phyloP scores from a whole-genome alignment of 306 rosid species.

The Aeschynomene evenia region DNA sequence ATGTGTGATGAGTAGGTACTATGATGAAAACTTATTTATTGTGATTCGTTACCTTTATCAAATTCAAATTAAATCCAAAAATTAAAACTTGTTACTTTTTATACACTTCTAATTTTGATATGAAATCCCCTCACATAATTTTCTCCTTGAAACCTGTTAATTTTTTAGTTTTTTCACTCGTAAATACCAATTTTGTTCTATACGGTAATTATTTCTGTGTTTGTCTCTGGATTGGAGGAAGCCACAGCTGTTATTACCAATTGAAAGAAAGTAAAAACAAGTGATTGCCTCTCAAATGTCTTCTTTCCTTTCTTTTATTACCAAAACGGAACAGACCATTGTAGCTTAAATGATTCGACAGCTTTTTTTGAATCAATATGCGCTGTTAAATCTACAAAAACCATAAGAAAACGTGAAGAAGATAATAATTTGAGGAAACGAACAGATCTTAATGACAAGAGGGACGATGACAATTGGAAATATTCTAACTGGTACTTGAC shows the following conservation, averaged over 20 bases:
- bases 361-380: background rate
- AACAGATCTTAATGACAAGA: background rate
- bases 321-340: background rate
- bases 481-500: too few relatives aligned
- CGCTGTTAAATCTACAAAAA: background rate
- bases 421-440: background rate
- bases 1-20: too few relatives aligned
- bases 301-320: background rate
- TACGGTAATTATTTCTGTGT: background rate
- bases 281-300: background rate
- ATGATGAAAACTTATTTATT: too few relatives aligned
- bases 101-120: background rate
- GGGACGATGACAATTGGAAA: too few relatives aligned
- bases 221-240: background rate
- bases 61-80: too few relatives aligned
- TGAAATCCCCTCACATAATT: too few relatives aligned
- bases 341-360: conserved; percentile 1
- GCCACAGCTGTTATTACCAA: background rate
- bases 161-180: too few relatives aligned
- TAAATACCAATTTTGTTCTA: background rate
- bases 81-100: background rate
- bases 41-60: too few relatives aligned
- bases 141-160: too few relatives aligned
- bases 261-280: background rate
- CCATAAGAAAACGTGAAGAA: background rate